Conservation (phyloP, 129 eudicot genomes). For the Saussurea involucrata region DNA sequence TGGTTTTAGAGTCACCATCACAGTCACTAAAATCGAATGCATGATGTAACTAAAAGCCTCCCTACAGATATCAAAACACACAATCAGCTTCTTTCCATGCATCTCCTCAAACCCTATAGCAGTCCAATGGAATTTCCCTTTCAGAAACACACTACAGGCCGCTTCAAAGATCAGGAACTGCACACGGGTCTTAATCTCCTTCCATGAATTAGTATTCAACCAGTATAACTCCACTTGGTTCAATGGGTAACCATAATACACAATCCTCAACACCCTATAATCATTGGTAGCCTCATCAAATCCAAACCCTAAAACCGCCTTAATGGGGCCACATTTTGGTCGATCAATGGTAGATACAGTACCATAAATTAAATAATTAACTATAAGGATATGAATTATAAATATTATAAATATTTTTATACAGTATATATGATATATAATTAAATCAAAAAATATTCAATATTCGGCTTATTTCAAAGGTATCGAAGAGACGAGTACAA, state of each 20-base stretch:
- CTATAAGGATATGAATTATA: too few species aligned
- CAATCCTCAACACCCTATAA: constrained; percentile 27
- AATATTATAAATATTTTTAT: too few species aligned
- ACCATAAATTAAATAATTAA: too few species aligned
- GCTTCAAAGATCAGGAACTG: constrained; percentile 17
- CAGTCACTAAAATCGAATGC: constrained; percentile 13
- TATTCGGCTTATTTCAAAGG: too few species aligned
- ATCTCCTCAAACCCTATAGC: constrained; percentile 26
- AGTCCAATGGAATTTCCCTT: constrained; percentile 22
- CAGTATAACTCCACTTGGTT: constrained; percentile 25
- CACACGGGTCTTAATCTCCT: constrained; percentile 18
- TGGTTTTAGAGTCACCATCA: constrained; percentile 1
- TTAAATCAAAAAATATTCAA: too few species aligned
- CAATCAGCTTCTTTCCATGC: constrained; percentile 24
- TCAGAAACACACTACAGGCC: constrained; percentile 8
- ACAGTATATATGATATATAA: too few species aligned
- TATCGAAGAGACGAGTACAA: too few species aligned
- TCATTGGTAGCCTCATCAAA: constrained; percentile 13
- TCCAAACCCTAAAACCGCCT: constrained; percentile 24
- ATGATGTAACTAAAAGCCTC: constrained; percentile 26
- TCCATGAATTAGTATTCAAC: constrained; percentile 11
- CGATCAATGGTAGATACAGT: constrained; percentile 4
- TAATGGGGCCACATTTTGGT: constrained; percentile 17
- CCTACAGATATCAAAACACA: constrained; percentile 16
- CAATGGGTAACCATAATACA: constrained; percentile 19